phyloP scores from a whole-genome alignment of 1,284 basidiomycete species.

The Trametes sp. region DNA sequence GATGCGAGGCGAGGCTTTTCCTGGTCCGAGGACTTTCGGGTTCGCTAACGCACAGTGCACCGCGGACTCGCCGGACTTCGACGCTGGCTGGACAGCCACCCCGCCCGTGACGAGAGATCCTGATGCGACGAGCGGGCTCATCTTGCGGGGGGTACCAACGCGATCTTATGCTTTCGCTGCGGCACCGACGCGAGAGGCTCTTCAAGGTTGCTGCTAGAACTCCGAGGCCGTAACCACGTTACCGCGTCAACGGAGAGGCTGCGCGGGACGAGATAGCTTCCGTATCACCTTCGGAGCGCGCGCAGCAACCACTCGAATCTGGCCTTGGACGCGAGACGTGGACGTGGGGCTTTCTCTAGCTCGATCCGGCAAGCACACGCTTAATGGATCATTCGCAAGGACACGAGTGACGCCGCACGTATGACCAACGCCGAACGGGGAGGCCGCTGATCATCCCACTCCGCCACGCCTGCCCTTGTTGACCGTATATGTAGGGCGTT shows the following conservation, averaged over 20 bases:
- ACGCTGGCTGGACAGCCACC: constrained; percentile 1
- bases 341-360: constrained; percentile 2
- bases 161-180: constrained; percentile 4
- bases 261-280: constrained; percentile 9
- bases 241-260: not conserved
- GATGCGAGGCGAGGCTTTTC: constrained; percentile 7
- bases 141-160: no score
- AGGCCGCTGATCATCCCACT: constrained; percentile 23
- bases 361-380: constrained; percentile 18
- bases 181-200: no score
- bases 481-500: constrained; percentile 17
- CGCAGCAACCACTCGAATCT: constrained; percentile 2
- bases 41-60: constrained; percentile 19
- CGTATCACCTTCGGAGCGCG: constrained; percentile 4
- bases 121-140: constrained; percentile 23
- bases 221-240: constrained; percentile 11
- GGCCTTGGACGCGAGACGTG: not conserved
- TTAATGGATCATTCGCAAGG: constrained; percentile 18
- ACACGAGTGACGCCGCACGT: constrained; percentile 19
- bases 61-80: constrained; percentile 25
- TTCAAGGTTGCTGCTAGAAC: no score
- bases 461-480: constrained; percentile 8
- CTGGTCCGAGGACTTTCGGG: constrained; percentile 30
- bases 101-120: constrained; percentile 5
- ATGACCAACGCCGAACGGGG: constrained; percentile 10